Base-by-base conservation (phyloP, 2,329 filamentous ascomycete genomes). In the Dactylellina sp. region DNA sequence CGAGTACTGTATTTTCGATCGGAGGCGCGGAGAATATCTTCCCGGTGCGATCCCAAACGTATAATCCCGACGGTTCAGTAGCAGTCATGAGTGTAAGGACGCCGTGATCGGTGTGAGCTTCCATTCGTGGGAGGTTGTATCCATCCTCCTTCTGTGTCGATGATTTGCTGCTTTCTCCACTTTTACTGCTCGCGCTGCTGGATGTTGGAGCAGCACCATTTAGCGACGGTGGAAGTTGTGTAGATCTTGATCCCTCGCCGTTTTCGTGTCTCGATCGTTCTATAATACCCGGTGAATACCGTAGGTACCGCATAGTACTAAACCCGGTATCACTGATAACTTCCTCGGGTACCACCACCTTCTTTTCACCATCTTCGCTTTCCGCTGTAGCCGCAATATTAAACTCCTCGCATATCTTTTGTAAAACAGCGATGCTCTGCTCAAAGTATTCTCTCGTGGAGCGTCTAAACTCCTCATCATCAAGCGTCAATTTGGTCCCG, bases 91-190 rank as follows among this genome's bases (percentile, higher is more conserved):
- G 50, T 11, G 71, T 75, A 0, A 75, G 42, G 3, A 75, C 25
- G 20, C 71, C 71, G 35, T 75, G 71, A n/a, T 75, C 71, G 50
- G 71, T 75, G 22, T 75, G 71, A 1, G 71, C 63, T 28, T 75
- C 63, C 71, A 75, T 75, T 4, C 71, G 20, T 1, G 63, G 62
- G 0, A 68, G 55, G 0, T 20, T 50, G 24, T 49, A 66, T 0
- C 61, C 59, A 16, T 66, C 55, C 18, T 72, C 64, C 35, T 72
- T 52, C 11, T 39, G 37, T 39, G 40, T 11, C 3, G 47, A 50
- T 20, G 22, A 47, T 14, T 39, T 62, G 25, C 56, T 71, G 2
- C 49, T 56, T 18, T 39, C 52, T 24, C 28, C 56, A 12, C 46
- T 61, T 6, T 32, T 71, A 25, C 59, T 64, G 1, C 52, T 64